phyloP scores from a whole-genome alignment of 176 grass and related monocot species.

The Leersia perrieri region DNA sequence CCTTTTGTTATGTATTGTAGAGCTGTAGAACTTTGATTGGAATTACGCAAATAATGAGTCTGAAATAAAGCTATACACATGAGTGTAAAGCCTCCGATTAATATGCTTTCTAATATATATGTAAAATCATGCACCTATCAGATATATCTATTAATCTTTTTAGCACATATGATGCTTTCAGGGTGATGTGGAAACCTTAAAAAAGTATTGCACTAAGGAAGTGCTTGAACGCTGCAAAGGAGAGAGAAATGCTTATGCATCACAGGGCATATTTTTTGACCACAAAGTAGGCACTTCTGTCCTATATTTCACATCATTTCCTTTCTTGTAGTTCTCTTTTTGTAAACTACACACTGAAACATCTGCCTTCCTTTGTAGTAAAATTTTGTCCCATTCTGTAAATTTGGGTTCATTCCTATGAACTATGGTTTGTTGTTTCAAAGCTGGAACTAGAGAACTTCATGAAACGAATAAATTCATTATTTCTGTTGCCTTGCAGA shows the following conservation, averaged over 20 bases:
- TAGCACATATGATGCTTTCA: conserved; percentile 32
- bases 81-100: not conserved
- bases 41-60: not conserved
- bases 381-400: not conserved
- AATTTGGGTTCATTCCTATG: conserved; percentile 9
- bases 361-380: not conserved
- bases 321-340: not conserved
- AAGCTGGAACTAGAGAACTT: conserved; percentile 10
- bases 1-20: not conserved
- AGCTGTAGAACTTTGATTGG: not conserved
- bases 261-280: conserved; percentile 88
- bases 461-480: not conserved
- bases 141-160: not conserved
- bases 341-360: not conserved
- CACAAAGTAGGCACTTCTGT: conserved; percentile 64
- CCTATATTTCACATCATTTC: not conserved
- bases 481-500: conserved; percentile 50
- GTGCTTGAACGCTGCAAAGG: conserved; percentile 94
- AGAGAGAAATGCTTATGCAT: conserved; percentile 73
- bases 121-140: not conserved
- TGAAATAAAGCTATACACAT: not conserved
- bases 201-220: conserved; percentile 86
- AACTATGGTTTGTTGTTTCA: conserved; percentile 28
- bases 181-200: conserved; percentile 54
- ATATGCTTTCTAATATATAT: conserved; percentile 11